Evolutionary conservation across 139 green algal species (phyloP).

Genomic region (Diplosphaera chodatii): DNA sequence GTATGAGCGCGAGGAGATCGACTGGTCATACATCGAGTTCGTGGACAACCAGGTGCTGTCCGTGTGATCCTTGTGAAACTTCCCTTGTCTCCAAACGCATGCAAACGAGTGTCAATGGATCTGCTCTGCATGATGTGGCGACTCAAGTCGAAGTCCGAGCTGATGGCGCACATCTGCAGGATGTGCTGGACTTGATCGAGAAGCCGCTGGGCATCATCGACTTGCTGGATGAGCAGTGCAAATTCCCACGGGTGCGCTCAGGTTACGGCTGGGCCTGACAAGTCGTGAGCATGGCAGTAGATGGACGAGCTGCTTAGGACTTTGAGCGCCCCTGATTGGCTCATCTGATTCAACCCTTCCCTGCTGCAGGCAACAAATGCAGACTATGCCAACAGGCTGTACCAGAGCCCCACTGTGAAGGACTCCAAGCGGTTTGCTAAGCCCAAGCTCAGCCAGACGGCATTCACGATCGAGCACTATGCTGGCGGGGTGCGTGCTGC

Average conservation of each 20-base stretch:
- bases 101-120: too few relatives aligned
- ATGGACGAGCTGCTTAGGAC: too few relatives aligned
- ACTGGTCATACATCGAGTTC: constrained; percentile 99
- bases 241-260: constrained; percentile 57
- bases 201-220: constrained; percentile 82
- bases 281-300: too few relatives aligned
- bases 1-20: constrained; percentile 95
- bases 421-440: constrained; percentile 75
- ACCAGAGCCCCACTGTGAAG: constrained; percentile 42
- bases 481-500: constrained; percentile 68
- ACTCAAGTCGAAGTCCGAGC: too few relatives aligned
- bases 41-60: constrained; percentile 95
- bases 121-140: too few relatives aligned
- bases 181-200: constrained; percentile 97
- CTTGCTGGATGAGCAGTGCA: constrained; percentile 91
- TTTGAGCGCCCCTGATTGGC: too few relatives aligned
- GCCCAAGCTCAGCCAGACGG: constrained; percentile 72
- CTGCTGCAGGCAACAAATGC: constrained; percentile 49
- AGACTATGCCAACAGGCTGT: constrained; percentile 87
- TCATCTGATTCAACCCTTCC: too few relatives aligned
- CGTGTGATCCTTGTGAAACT: too few relatives aligned
- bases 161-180: too few relatives aligned
- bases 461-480: constrained; percentile 97
- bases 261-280: too few relatives aligned
- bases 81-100: too few relatives aligned